These are phyloP conservation scores for Vitis vinifera DNA, from an alignment of 164 flowering plant species.

Conservation along the genomic window ASM3070453v1 NC_081818.1:26891501-26892000, in stretches of 20 bases:
- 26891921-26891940: constrained; percentile 78
- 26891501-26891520: no score
- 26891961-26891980: no score
- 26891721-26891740: constrained; percentile 16
- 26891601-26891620: no score
- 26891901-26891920: constrained; percentile 10
- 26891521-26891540: no score
- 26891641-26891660: no score
- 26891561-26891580: no score
- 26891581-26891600: no score
- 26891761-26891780: constrained; percentile 9
- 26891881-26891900: constrained; percentile 21
- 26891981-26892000: no score
- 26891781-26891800: constrained; percentile 25
- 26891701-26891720: constrained; percentile 2
- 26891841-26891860: background rate
- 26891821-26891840: constrained; percentile 6
- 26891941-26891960: constrained; percentile 93
- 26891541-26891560: no score
- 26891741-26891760: constrained; percentile 6
- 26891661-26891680: no score
- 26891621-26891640: no score
- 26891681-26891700: no score
- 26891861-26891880: background rate
- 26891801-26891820: constrained; percentile 43